Evolutionary conservation across 2,329 filamentous ascomycete species (phyloP).

Genomic region (Phoma sp.): DNA sequence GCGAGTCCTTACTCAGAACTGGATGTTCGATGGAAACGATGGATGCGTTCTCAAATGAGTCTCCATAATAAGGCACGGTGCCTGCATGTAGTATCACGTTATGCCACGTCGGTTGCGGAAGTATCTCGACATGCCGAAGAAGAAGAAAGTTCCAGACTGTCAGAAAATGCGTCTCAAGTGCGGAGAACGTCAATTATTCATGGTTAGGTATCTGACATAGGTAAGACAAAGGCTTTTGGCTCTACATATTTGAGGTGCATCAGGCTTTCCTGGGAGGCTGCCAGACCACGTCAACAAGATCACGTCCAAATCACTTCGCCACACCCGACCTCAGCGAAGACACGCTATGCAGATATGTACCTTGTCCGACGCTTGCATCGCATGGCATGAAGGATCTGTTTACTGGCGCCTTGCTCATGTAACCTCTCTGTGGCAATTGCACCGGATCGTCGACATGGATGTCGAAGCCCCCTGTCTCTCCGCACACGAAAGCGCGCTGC

Average conservation of each 20-base stretch:
- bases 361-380: background rate
- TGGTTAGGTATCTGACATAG: background rate
- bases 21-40: background rate
- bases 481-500: background rate
- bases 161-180: background rate
- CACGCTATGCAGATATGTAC: background rate
- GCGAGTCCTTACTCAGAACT: background rate
- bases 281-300: background rate
- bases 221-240: background rate
- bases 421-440: background rate
- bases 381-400: background rate
- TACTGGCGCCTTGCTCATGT: background rate
- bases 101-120: slow-evolving; percentile 1
- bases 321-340: background rate
- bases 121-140: background rate
- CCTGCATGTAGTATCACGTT: background rate
- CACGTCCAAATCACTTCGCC: background rate
- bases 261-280: too few relatives aligned
- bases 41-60: slow-evolving; percentile 7
- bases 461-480: background rate
- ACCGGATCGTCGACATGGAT: slow-evolving; percentile 1
- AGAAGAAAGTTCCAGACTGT: too few relatives aligned
- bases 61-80: background rate
- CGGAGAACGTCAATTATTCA: background rate
- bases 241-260: background rate